These are phyloP conservation scores for Leccinum ochraceum DNA, from an alignment of 768 basidiomycete species.

Conservation along the genomic window DNA sequence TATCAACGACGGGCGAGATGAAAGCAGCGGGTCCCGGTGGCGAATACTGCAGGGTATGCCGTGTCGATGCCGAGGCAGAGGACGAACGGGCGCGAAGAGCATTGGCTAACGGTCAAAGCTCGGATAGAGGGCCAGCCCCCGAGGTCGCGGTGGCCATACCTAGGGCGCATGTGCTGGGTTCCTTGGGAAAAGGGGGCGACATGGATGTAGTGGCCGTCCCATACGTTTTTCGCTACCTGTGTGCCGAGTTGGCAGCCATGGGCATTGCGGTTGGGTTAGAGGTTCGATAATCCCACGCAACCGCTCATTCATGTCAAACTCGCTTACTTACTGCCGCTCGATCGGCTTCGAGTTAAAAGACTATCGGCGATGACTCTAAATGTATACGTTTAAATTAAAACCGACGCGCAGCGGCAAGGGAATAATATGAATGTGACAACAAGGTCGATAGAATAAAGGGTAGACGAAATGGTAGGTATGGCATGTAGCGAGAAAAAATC, in stretches of 20 bases:
- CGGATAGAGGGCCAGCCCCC: conserved; percentile 40
- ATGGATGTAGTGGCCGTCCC: conserved; percentile 96
- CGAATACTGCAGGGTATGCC: conserved; percentile 96
- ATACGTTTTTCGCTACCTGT: conserved; percentile 91
- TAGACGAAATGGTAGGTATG: conserved; percentile 17
- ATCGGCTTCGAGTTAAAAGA: background rate
- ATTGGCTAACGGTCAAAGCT: conserved; percentile 55
- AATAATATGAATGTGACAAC: conserved; percentile 16
- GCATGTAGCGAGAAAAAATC: conserved; percentile 11
- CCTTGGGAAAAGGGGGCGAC: conserved; percentile 66
- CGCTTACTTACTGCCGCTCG: background rate
- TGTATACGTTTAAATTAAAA: conserved; percentile 20
- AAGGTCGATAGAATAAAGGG: conserved; percentile 14
- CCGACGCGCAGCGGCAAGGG: conserved; percentile 12
- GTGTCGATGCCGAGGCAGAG: conserved; percentile 65
- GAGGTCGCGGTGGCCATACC: conserved; percentile 69
- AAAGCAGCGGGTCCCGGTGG: conserved; percentile 75
- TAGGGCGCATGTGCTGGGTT: conserved; percentile 63
- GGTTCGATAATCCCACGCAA: conserved; percentile 45
- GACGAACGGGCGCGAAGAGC: conserved; percentile 61
- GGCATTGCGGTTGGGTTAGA: conserved; percentile 90
- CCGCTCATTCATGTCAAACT: background rate
- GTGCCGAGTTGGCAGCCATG: conserved; percentile 98
- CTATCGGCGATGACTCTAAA: conserved; percentile 2
- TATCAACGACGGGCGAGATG: conserved; percentile 45